Percentiles rank a stretch among this genome's conserved stretches.
Conservation (phyloP, 2,329 filamentous ascomycete species). For the Fusarium brevicatenulatum region DNA sequence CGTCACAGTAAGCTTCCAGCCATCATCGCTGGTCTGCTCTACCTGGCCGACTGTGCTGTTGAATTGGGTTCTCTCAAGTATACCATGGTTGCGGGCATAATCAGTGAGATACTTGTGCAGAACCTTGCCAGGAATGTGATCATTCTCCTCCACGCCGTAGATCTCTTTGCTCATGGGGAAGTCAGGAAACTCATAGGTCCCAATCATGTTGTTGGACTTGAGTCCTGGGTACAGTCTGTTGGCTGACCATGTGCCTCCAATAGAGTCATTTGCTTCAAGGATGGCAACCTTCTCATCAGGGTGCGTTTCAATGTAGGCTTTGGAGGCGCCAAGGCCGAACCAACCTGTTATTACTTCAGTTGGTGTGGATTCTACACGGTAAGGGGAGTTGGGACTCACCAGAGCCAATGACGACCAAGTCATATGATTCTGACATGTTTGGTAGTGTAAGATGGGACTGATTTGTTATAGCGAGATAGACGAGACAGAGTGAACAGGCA, state of each 20-base stretch:
- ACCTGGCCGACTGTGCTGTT: constrained; percentile 60
- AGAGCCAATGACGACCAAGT: background rate
- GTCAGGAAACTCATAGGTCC: constrained; percentile 65
- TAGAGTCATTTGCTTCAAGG: constrained; percentile 58
- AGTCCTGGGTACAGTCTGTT: constrained; percentile 68
- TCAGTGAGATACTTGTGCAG: constrained; percentile 51
- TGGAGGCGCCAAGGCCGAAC: constrained; percentile 60
- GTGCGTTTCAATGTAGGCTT: constrained; percentile 61
- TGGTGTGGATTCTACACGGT: background rate
- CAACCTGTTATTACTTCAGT: background rate
- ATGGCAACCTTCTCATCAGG: constrained; percentile 58
- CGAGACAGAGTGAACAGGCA: background rate
- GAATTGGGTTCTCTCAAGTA: constrained; percentile 59
- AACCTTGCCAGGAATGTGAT: constrained; percentile 51
- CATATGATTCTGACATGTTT: background rate
- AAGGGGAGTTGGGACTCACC: background rate
- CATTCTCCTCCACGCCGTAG: constrained; percentile 50
- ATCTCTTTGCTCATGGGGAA: constrained; percentile 64
- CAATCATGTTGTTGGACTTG: constrained; percentile 63
- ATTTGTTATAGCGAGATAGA: background rate
- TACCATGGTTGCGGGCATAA: constrained; percentile 56
- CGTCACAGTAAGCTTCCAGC: constrained; percentile 14
- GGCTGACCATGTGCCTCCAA: constrained; percentile 71
- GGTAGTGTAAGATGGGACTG: background rate
- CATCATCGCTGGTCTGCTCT: constrained; percentile 24